Conservation (phyloP, 129 eudicot genomes). For the Centaurea solstitialis region DNA sequence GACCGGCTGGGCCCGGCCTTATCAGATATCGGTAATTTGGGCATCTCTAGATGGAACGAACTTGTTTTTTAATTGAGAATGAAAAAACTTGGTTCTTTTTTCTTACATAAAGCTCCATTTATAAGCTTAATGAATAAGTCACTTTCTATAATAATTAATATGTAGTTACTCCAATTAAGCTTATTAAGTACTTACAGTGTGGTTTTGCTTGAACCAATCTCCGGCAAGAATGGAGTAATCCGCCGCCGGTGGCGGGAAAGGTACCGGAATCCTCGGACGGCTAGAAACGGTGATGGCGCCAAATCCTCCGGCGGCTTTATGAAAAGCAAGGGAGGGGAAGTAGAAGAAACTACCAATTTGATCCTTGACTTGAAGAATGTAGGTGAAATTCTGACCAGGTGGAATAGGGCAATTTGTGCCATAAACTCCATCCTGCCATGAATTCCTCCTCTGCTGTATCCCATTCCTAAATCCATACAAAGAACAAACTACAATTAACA, state of each 20-base stretch:
- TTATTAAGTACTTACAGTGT: slow-evolving; percentile 41
- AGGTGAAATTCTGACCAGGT: slow-evolving; percentile 65
- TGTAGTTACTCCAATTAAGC: too few species aligned
- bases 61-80: too few species aligned
- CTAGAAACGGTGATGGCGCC: slow-evolving; percentile 54
- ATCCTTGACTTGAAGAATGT: slow-evolving; percentile 63
- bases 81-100: too few species aligned
- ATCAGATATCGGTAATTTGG: too few species aligned
- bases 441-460: slow-evolving; percentile 61
- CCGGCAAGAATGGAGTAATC: slow-evolving; percentile 57
- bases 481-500: not conserved
- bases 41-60: too few species aligned
- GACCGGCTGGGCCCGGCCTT: too few species aligned
- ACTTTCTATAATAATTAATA: too few species aligned
- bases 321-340: slow-evolving; percentile 61
- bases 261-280: slow-evolving; percentile 63
- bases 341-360: slow-evolving; percentile 71
- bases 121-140: too few species aligned
- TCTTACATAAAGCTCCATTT: too few species aligned
- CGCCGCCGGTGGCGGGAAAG: slow-evolving; percentile 60
- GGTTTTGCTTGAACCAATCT: slow-evolving; percentile 74
- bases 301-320: slow-evolving; percentile 64
- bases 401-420: slow-evolving; percentile 78
- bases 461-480: slow-evolving; percentile 48
- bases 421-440: slow-evolving; percentile 80